Evolutionary conservation across 2,329 filamentous ascomycete species (phyloP), one percentile per base, ranked within the genome.

Genomic region (Pezicula neosporulosa): DNA sequence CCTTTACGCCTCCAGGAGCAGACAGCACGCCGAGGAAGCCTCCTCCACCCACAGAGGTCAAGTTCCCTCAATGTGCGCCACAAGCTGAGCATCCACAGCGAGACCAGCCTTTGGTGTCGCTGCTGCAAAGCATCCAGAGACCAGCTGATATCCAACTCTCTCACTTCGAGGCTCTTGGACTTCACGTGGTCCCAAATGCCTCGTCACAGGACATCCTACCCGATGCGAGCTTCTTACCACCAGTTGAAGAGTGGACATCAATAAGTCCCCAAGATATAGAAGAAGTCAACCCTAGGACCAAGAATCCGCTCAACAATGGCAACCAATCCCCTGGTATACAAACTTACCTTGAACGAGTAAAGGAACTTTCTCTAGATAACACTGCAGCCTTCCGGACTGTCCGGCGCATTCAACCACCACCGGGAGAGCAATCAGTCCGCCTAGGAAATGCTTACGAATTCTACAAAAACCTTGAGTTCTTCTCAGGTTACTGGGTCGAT

Each of bases 401-500:
- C 49, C 77, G 82, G 21, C 77, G 83, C 42, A 70, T 85, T n/a
- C 73, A 75, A 6, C 70, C 78, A 1, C 73, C 75, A 33, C 75
- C 74, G 38, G 83, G 82, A 38, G 76, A 77, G 60, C 68, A 73
- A 43, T 71, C 77, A 35, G 74, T 77, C 28, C 77, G 82, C 6
- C 67, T 86, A 7, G 83, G 83, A 13, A 85, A 84, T 57, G 77
- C 80, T 5, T 86, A 85, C 59, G 83, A 86, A 65, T 86, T 86
- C 66, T 86, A 79, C 68, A 80, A 80, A 48, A 79, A 81, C 58
- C 71, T 86, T 18, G 83, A 86, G 59, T 64, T 74, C 24, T 76
- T 84, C 61, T 78, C 81, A 2, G 62, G 71, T 1, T 86, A 76
- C 60, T 86, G 83, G 83, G 79, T 83, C 30, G 83, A 86, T 60